Evolutionary conservation across 805 yeast species (phyloP), one percentile per base, ranked within the genome.

Genomic region (Metschnikowia similis): DNA sequence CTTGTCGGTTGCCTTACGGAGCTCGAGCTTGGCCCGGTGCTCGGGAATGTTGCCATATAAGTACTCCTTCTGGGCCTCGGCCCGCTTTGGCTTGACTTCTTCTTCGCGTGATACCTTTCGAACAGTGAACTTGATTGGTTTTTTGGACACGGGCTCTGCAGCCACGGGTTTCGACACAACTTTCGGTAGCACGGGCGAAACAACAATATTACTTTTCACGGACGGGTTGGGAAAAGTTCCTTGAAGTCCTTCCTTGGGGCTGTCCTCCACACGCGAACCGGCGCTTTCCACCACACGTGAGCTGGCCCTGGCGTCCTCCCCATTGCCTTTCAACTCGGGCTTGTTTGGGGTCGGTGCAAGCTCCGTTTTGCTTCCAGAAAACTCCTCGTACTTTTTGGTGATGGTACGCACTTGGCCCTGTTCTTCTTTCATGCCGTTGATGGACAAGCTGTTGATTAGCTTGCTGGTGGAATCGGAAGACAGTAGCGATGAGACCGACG

Each of bases 101-200:
- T 37, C 49, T 27, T 57, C 59, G 16, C 59, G 50, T 6, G 58
- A 56, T n/a, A 56, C 58, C 35, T 56, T 56, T 21, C 61, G 49
- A n/a, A 57, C 61, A 4, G 61, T 57, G 49, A 57, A 57, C 16
- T 56, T 56, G 35, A 57, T 45, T 11, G 61, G 61, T 35, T 57
- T 57, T 26, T 48, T 54, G 31, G 45, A 30, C 11, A 35, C 32
- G 4, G 21, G 17, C 7, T 38, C 48, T n/a, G 21, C 29, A 29
- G 37, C 37, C 16, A 37, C 45, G 31, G 34, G 38, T 16, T 38
- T 51, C 17, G 56, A 38, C 16, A 48, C 51, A 35, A 45, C 29
- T 13, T 30, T 37, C 53, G 53, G 48, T 50, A 47, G 50, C 28
- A 47, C 48, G 13, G 53, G 53, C 8, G 53, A 47, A 10, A 42